Percentiles rank a stretch among this genome's conserved stretches.
Conservation (phyloP, 1,284 basidiomycete species). For the Mycosarcoma maydis region DNA sequence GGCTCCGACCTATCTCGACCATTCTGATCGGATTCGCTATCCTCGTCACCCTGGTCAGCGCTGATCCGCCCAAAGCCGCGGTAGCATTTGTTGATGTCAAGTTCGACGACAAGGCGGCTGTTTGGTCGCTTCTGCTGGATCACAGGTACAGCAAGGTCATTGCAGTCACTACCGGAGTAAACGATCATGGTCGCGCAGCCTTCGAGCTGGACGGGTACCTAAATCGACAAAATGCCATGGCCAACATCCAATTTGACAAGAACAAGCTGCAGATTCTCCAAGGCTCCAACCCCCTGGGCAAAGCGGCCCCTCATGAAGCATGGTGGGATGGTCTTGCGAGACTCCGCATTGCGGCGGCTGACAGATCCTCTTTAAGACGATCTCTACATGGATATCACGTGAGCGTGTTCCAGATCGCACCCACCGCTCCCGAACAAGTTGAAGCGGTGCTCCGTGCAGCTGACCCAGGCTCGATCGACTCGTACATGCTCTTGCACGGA, state of each 20-base stretch:
- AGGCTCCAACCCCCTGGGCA: not conserved
- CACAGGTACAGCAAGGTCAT: constrained; percentile 17
- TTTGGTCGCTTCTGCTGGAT: constrained; percentile 29
- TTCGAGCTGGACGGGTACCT: constrained; percentile 18
- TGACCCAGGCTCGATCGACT: constrained; percentile 11
- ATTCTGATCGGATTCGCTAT: not conserved
- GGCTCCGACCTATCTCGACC: not conserved
- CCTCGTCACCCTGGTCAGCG: not conserved
- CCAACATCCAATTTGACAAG: not conserved
- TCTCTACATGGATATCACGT: constrained; percentile 13
- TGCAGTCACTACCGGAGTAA: constrained; percentile 26
- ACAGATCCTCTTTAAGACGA: not conserved
- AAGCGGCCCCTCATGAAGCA: constrained; percentile 6
- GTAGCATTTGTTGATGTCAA: constrained; percentile 41
- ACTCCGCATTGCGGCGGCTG: not conserved
- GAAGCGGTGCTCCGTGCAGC: constrained; percentile 11
- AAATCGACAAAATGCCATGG: constrained; percentile 3
- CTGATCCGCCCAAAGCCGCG: constrained; percentile 1
- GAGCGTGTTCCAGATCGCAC: constrained; percentile 33
- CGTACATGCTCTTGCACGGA: constrained; percentile 35
- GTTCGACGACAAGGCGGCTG: constrained; percentile 43
- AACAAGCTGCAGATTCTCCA: constrained; percentile 13
- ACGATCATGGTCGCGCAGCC: constrained; percentile 19
- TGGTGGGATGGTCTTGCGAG: constrained; percentile 11
- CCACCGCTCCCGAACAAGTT: constrained; percentile 4